Evolutionary conservation across 208 protist genomes (phyloP), one percentile per base, ranked within the genome.

Genomic region (Leishmania tarentolae): DNA sequence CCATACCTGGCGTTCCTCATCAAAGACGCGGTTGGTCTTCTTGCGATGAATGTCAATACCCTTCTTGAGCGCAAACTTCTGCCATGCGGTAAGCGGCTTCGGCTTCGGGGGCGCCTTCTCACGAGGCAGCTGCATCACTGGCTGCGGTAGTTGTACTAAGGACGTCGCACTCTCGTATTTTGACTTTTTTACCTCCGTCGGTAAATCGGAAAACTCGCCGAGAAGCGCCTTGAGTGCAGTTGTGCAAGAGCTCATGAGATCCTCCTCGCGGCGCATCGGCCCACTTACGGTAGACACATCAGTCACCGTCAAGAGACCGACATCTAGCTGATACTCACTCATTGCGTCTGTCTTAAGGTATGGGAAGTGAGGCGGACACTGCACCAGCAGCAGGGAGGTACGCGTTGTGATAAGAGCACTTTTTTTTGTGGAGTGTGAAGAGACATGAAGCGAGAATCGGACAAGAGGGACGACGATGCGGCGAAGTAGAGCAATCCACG

Each of bases 1-100:
- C 94, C 95, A 98, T 86, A 93, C 92, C 86, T 96, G 90, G 17
- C 89, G 88, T 42, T 95, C 93, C 86, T 98, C 96, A 83, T 98
- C 94, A 75, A 95, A 98, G 61, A 96, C 93, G 73, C 91, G 88
- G 83, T 97, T 97, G 28, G 78, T 74, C 90, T 97, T 97, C 89
- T 98, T 98, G 66, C 90, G 85, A 74, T 97, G 90, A 72, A 95
- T 93, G 78, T 95, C 94, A 74, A 98, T 98, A 59, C 96, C 96
- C 88, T 98, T 98, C 90, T 98, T 97, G 21, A 97, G 75, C 11
- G 92, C 92, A 82, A 98, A 98, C 89, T 98, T 96, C 87, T 98
- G 91, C 96, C 96, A 98, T 71, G 94, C 93, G 21, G 94, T 98
- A 59, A 96, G 91, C 44, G 92, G 93, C 85, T 98, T 98, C 79